Evolutionary conservation across 192 early-diverging fungal species (phyloP).

Genomic region (Spizellomyces sp.): DNA sequence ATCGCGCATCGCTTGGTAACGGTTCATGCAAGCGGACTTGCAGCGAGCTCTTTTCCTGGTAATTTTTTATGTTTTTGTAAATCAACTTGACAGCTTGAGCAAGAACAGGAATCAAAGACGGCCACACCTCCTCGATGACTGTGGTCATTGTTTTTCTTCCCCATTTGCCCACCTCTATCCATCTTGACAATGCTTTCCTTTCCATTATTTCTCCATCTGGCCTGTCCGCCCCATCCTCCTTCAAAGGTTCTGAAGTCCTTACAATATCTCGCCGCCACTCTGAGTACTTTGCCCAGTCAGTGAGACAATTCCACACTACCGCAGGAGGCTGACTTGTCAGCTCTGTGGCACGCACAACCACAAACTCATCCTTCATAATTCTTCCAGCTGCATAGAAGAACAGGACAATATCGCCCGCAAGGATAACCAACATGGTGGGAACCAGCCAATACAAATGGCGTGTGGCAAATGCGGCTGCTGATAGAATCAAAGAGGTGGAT

Average conservation of each 20-base stretch:
- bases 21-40: neutral
- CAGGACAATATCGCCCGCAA: neutral
- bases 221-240: neutral
- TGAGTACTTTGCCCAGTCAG: neutral
- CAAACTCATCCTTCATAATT: constrained; percentile 13
- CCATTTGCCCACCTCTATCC: neutral
- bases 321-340: neutral
- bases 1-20: neutral
- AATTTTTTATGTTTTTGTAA: neutral
- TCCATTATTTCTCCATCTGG: neutral
- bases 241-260: neutral
- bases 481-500: neutral
- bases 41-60: neutral
- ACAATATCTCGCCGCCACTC: constrained; percentile 15
- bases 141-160: neutral
- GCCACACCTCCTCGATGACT: neutral
- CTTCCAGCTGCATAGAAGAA: constrained; percentile 19
- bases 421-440: constrained; percentile 7
- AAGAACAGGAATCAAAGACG: neutral
- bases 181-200: neutral
- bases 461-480: constrained; percentile 9
- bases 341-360: constrained; percentile 13
- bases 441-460: constrained; percentile 19
- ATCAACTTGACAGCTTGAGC: neutral
- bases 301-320: constrained; percentile 9